Evolutionary conservation across 2,329 filamentous ascomycete species (phyloP).

Genomic region (Elsinoe arachidis): DNA sequence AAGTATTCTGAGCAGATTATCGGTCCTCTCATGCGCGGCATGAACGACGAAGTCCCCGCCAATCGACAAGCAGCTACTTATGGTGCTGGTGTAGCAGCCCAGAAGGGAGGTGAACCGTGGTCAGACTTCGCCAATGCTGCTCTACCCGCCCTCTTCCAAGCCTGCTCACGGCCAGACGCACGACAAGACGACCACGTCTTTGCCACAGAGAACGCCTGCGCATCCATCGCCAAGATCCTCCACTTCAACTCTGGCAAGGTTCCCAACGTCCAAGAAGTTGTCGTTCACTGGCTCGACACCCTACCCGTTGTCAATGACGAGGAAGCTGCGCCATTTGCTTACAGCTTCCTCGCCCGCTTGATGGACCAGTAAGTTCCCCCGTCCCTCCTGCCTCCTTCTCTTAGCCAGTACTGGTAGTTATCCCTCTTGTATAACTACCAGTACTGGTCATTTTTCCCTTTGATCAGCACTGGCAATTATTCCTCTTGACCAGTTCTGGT

Average conservation of each 20-base stretch:
- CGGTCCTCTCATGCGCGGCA: conserved; percentile 75
- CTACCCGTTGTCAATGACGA: conserved; percentile 91
- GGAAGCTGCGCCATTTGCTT: conserved; percentile 92
- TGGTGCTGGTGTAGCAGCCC: conserved; percentile 88
- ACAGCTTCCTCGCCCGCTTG: conserved; percentile 80
- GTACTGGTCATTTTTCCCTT: too few species aligned
- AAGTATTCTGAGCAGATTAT: conserved; percentile 80
- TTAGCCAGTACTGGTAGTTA: too few species aligned
- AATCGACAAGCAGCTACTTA: conserved; percentile 95
- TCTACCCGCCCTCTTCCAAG: conserved; percentile 74
- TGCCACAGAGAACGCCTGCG: conserved; percentile 94
- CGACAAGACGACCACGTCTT: conserved; percentile 90
- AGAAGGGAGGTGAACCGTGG: conserved; percentile 82
- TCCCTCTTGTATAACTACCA: too few species aligned
- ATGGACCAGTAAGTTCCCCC: conserved; percentile 75
- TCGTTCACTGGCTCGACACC: conserved; percentile 81
- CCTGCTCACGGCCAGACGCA: conserved; percentile 70
- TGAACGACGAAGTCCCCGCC: conserved; percentile 75
- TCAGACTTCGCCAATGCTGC: conserved; percentile 75
- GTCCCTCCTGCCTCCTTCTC: background rate
- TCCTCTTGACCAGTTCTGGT: too few species aligned
- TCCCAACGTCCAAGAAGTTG: conserved; percentile 63
- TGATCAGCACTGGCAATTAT: too few species aligned
- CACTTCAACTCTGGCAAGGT: conserved; percentile 79
- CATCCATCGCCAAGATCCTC: conserved; percentile 92